Evolutionary conservation across 148 eudicot genomes (phyloP).

Genomic region (Simmondsia chinensis): DNA sequence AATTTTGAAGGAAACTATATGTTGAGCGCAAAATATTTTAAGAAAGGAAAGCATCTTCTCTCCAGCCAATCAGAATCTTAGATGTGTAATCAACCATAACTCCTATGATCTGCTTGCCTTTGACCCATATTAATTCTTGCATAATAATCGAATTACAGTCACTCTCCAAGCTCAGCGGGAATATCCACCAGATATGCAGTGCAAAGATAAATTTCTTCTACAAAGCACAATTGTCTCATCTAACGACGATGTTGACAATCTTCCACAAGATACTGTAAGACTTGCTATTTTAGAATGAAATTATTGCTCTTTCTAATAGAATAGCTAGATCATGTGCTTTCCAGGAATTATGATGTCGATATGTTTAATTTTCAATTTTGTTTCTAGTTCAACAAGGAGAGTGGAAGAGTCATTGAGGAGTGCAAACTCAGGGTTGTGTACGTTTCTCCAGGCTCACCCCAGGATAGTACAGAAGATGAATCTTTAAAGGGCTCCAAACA

Average conservation of each 20-base stretch:
- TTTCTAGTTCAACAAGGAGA: slow-evolving; percentile 67
- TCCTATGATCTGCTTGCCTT: no score
- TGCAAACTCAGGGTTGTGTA: slow-evolving; percentile 73
- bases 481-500: slow-evolving; percentile 17
- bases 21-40: no score
- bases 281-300: neutral
- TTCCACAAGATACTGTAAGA: slow-evolving; percentile 72
- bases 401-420: slow-evolving; percentile 64
- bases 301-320: neutral
- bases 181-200: slow-evolving; percentile 71
- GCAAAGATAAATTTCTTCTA: slow-evolving; percentile 87
- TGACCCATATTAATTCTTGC: slow-evolving; percentile 8
- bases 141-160: slow-evolving; percentile 35
- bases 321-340: slow-evolving; percentile 1
- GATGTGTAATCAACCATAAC: no score
- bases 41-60: no score
- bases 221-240: slow-evolving; percentile 68
- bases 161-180: slow-evolving; percentile 88
- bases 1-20: no score
- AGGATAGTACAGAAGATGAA: slow-evolving; percentile 34
- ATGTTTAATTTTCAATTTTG: slow-evolving; percentile 2
- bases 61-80: no score
- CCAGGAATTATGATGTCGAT: neutral
- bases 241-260: slow-evolving; percentile 55
- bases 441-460: slow-evolving; percentile 29